Conservation (phyloP, 2,329 filamentous ascomycete species). For the Claviceps humidiphila region DNA sequence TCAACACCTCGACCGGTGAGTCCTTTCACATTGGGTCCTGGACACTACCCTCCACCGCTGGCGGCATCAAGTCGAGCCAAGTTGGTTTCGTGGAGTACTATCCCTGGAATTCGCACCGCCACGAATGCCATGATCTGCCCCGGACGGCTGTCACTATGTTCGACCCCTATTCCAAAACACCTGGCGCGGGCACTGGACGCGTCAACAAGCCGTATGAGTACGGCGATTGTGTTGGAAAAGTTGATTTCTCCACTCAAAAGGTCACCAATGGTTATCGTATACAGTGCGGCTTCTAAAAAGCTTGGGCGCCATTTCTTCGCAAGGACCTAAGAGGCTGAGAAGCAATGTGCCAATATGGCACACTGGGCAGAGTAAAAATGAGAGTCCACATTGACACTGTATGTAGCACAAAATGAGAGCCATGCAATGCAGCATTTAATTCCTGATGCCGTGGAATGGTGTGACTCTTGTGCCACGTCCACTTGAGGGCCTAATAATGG, state of each 20-base stretch:
- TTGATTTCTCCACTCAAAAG: background rate
- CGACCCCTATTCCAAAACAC: background rate
- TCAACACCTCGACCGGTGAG: background rate
- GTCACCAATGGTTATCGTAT: background rate
- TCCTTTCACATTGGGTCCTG: background rate
- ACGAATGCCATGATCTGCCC: background rate
- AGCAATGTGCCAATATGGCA: too few relatives aligned
- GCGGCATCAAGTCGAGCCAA: background rate
- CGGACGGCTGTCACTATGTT: background rate
- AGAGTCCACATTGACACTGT: too few relatives aligned
- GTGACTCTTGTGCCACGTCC: too few relatives aligned
- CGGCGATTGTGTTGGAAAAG: background rate
- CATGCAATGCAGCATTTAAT: too few relatives aligned
- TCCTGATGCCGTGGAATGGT: too few relatives aligned
- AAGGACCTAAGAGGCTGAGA: too few relatives aligned
- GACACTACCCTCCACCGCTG: background rate
- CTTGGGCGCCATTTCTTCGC: too few relatives aligned
- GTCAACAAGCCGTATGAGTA: background rate
- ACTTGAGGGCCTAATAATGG: too few relatives aligned
- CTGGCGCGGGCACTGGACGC: background rate
- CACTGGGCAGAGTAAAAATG: too few relatives aligned
- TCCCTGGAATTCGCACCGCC: background rate
- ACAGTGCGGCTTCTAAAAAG: background rate
- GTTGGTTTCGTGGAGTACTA: background rate
- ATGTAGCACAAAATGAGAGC: too few relatives aligned